phyloP scores from a whole-genome alignment of 345 rosid species.

The Geranium rotundifolium region DNA sequence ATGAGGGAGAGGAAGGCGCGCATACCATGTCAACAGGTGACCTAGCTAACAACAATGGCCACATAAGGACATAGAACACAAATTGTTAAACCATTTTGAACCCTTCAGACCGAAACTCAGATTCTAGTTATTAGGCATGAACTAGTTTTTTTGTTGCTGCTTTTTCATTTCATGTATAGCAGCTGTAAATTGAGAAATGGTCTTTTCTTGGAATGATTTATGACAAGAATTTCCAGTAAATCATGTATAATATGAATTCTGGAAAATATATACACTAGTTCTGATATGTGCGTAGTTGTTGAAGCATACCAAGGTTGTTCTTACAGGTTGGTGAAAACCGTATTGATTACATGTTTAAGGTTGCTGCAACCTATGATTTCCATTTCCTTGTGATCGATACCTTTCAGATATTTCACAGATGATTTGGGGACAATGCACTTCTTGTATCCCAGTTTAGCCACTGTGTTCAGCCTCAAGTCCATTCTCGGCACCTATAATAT shows the following conservation, averaged over 20 bases:
- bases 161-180: not conserved
- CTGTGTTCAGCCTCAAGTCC: constrained; percentile 63
- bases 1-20: constrained; percentile 10
- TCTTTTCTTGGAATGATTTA: no score
- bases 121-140: no score
- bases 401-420: constrained; percentile 32
- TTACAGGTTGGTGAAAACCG: constrained; percentile 28
- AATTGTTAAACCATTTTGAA: no score
- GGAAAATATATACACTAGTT: no score
- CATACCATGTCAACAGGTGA: not conserved
- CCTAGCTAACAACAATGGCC: no score
- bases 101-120: no score
- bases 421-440: constrained; percentile 66
- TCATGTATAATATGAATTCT: not conserved
- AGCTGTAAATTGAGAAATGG: not conserved
- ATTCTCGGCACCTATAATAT: constrained; percentile 55
- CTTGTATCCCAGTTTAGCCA: constrained; percentile 67
- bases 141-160: no score
- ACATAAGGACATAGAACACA: no score
- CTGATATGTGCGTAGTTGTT: no score
- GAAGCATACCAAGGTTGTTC: no score
- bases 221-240: no score
- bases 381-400: constrained; percentile 25
- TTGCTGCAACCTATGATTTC: constrained; percentile 56
- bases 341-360: constrained; percentile 59